Conservation (phyloP, 495 filamentous ascomycete genomes). For the Talaromyces nanjingensis region DNA sequence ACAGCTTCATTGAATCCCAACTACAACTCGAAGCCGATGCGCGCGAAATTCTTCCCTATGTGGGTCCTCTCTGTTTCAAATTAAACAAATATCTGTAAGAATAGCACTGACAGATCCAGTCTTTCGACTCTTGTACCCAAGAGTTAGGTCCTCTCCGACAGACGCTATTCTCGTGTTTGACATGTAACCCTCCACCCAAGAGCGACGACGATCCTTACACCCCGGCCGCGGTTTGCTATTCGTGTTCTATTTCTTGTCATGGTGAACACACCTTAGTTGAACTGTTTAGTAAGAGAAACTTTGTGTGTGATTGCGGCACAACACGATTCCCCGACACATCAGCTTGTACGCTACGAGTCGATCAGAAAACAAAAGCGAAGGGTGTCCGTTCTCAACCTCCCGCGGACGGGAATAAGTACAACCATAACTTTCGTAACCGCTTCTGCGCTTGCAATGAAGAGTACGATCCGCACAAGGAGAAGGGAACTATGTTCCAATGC, state of each 20-base stretch:
- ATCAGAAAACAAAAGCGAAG: constrained; percentile 64
- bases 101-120: constrained; percentile 33
- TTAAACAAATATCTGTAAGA: neutral
- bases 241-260: constrained; percentile 93
- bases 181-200: constrained; percentile 76
- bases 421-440: constrained; percentile 86
- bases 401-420: constrained; percentile 73
- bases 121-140: constrained; percentile 88
- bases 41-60: constrained; percentile 88
- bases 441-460: constrained; percentile 88
- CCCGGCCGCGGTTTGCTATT: constrained; percentile 86
- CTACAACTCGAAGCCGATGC: constrained; percentile 90
- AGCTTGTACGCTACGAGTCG: constrained; percentile 71
- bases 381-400: constrained; percentile 71
- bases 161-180: constrained; percentile 80
- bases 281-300: constrained; percentile 90
- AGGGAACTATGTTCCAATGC: constrained; percentile 99
- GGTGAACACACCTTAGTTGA: constrained; percentile 93
- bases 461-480: constrained; percentile 80
- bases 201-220: constrained; percentile 55
- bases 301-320: constrained; percentile 95
- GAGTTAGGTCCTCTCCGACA: constrained; percentile 81
- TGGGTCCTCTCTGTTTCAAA: constrained; percentile 24
- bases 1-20: constrained; percentile 80
- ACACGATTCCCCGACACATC: constrained; percentile 62